Evolutionary conservation across 2,329 filamentous ascomycete species (phyloP), one percentile per base, ranked within the genome.

Genomic region (Aspergillus pseudotamarii): DNA sequence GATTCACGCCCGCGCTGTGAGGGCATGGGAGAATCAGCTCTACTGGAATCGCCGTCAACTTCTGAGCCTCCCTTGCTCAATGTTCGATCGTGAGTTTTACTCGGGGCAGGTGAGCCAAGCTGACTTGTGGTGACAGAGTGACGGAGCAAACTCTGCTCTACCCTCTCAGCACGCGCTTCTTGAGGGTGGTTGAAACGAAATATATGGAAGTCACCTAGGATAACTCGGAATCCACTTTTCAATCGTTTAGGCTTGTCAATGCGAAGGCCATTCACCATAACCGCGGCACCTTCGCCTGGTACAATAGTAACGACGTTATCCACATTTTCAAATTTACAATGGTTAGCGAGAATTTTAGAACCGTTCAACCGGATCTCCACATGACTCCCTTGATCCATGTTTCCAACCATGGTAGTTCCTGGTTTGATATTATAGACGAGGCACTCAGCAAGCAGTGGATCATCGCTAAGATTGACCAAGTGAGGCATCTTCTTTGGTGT

Each of bases 401-500:
- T 97, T 23, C 95, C 95, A 23, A 99, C 95, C 0, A 92, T 94
- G 0, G 95, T 99, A 10, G 88, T 91, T 36, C 95, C 95, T 8
- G 95, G 94, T 78, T 99, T 99, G 69, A 99, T 86, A 73, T 99
- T 99, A 81, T 99, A 99, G 45, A 99, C 93, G 62, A 99, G 83
- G 79, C 95, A 99, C 80, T 99, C 95, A 6, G 94, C 94, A 51
- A 99, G 85, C 36, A 99, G 84, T 10, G 95, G 95, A 74, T 95
- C 92, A 75, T 95, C 92, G n/a, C 94, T 97, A 69, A 99, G 81
- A 76, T 99, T 99, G 79, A 99, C 95, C 79, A 99, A 81, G 88
- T 99, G 95, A 10, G 95, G 95, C 92, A 98, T 99, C 80, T 97
- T 97, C 82, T 99, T 99, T 0, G 95, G 95, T 23, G 94, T 98